These are phyloP conservation scores for Immersiella caudata DNA, from an alignment of 495 filamentous ascomycete species.

Conservation along the genomic window DNA sequence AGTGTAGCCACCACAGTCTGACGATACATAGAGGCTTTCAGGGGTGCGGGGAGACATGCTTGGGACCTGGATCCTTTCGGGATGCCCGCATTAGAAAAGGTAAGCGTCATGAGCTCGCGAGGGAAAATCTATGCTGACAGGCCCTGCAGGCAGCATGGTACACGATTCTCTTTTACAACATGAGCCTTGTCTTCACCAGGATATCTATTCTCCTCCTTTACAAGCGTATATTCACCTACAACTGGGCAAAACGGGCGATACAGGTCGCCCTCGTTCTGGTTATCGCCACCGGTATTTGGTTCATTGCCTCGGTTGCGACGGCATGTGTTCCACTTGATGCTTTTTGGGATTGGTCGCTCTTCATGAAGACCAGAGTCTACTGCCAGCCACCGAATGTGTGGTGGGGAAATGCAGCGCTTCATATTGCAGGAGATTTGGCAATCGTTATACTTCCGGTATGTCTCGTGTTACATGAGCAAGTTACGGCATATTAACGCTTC, in stretches of 20 bases:
- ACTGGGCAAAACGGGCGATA: slow-evolving; percentile 30
- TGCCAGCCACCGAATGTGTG: slow-evolving; percentile 35
- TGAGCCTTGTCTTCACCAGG: slow-evolving; percentile 34
- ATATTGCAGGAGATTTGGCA: slow-evolving; percentile 31
- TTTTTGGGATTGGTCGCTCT: slow-evolving; percentile 37
- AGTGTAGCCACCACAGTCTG: neutral
- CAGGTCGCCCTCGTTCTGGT: slow-evolving; percentile 31
- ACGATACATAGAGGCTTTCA: slow-evolving; percentile 24
- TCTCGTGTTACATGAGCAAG: neutral
- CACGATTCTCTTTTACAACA: slow-evolving; percentile 35
- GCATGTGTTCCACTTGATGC: slow-evolving; percentile 36
- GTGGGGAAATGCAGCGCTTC: slow-evolving; percentile 35
- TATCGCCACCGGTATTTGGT: slow-evolving; percentile 30
- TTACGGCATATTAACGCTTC: neutral
- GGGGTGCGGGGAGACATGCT: slow-evolving; percentile 31
- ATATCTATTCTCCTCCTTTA: slow-evolving; percentile 38
- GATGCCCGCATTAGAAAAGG: slow-evolving; percentile 29
- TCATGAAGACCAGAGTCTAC: slow-evolving; percentile 25
- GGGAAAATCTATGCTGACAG: neutral
- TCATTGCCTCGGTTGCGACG: slow-evolving; percentile 31
- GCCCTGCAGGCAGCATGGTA: slow-evolving; percentile 28
- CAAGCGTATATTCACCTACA: slow-evolving; percentile 37
- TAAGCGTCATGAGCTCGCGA: neutral
- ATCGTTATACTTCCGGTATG: slow-evolving; percentile 35
- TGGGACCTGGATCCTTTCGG: slow-evolving; percentile 28